phyloP scores from a whole-genome alignment of 2,329 filamentous ascomycete genomes.

The Trichoderma sp. region DNA sequence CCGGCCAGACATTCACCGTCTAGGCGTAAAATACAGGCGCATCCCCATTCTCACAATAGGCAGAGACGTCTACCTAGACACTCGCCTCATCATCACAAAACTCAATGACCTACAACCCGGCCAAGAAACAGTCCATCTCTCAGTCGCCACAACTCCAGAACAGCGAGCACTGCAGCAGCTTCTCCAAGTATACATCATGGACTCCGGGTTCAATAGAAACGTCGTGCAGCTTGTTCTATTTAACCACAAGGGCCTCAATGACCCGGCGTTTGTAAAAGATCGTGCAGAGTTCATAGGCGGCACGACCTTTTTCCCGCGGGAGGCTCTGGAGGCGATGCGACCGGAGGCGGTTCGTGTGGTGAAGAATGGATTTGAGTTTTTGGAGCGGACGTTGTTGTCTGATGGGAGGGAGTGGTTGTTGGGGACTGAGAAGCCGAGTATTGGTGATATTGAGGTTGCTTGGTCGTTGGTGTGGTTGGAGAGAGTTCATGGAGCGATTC shows the following conservation, averaged over 20 bases:
- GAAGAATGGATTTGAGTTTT: constrained; percentile 52
- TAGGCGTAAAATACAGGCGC: constrained; percentile 67
- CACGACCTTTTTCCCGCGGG: constrained; percentile 25
- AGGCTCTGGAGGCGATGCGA: constrained; percentile 34
- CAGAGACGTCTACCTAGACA: constrained; percentile 68
- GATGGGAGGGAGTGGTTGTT: constrained; percentile 67
- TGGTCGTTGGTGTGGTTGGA: constrained; percentile 68
- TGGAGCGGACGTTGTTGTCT: constrained; percentile 62
- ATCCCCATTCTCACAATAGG: constrained; percentile 68
- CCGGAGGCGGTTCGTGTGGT: constrained; percentile 60
- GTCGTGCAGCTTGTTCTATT: constrained; percentile 57
- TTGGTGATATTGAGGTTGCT: constrained; percentile 68
- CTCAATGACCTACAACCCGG: constrained; percentile 58
- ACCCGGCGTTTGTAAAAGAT: constrained; percentile 62
- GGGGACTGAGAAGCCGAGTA: constrained; percentile 49
- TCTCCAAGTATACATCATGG: constrained; percentile 56
- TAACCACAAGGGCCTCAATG: constrained; percentile 52
- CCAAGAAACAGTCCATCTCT: constrained; percentile 36
- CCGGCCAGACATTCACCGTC: constrained; percentile 59
- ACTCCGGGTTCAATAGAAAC: constrained; percentile 56
- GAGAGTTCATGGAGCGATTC: constrained; percentile 55
- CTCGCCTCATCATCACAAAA: constrained; percentile 64
- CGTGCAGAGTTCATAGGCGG: constrained; percentile 41
- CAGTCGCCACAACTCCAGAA: constrained; percentile 38
- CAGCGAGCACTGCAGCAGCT: constrained; percentile 53